Evolutionary conservation across 768 basidiomycete species (phyloP), one percentile per base, ranked within the genome.

Genomic region (Daedalea quercina): DNA sequence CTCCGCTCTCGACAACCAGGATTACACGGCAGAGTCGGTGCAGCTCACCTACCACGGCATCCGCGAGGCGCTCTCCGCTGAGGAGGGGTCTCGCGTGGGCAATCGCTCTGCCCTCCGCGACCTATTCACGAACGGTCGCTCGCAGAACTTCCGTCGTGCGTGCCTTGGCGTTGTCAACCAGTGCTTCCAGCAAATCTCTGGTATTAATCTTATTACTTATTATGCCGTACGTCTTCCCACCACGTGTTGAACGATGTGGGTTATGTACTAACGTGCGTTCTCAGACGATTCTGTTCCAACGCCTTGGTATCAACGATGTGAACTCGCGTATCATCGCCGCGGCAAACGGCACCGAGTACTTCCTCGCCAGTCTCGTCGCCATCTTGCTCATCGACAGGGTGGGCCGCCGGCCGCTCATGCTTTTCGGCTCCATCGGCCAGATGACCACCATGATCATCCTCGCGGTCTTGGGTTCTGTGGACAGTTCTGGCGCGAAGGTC

Each of bases 311-410:
- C 20, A 73, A 72, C 24, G 76, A 81, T 55, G 73, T 76, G 28
- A 78, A 80, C 44, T 80, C 81, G 1, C 75, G 81, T 41, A 77
- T 85, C 48, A 77, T 83, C 53, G 77, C 81, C 17, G 81, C 84
- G 44, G 81, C 79, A 51, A 86, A 85, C 57, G 82, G 81, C 57
- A 83, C 86, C 41, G 83, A 87, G 71, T 83, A 85, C 58, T 81
- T 82, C 58, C 73, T 85, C 52, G 83, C 84, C 51, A 88, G 86
- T 31, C 74, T 87, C 26, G 68, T 86, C 54, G 85, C 85, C 17
- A 85, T 90, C 63, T 76, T 73, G 62, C 73, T 85, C 56, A 82
- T 90, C 54, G 88, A 90, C 60, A 76, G 78, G 24, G 75, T 87
- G 57, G 88, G 87, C 48, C 79, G 88, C 53, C 79, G 88, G 50